Evolutionary conservation across 306 rosid genomes (phyloP), one percentile per base, ranked within the genome.

Genomic region (Pterocarpus santalinus): DNA sequence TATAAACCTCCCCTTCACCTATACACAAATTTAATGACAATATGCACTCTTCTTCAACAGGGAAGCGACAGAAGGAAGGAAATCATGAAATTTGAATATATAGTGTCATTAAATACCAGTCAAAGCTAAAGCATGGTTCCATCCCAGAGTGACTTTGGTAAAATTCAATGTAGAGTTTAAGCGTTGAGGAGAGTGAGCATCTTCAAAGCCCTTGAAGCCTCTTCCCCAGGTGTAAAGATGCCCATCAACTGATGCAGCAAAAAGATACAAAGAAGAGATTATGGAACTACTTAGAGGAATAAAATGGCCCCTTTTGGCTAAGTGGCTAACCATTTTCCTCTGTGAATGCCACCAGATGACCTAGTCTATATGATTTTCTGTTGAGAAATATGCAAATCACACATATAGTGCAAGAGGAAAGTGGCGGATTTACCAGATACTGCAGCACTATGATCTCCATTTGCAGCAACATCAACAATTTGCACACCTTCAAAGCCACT

Each of bases 391-490:
- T n/a, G 44, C 7, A 73, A 49, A 58, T 14, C 14, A 72, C 13
- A 56, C 30, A 72, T 60, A 79, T 77, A 33, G 58, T 69, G 86
- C n/a, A 55, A 78, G 28, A 44, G 69, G 70, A 75, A 63, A 52
- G 66, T 30, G 71, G 66, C 13, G 70, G 35, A 76, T 78, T 79
- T 77, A 95, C 98, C 84, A 69, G 96, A 86, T 85, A 93, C 46
- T 69, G 98, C 91, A 49, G 96, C 90, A 86, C 97, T 95, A n/a
- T 93, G 98, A 87, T 95, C 98, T 75, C 99, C 99, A 80, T 83
- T 92, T 71, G 99, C 96, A 76, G 90, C 69, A 66, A 93, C 73
- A 79, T 85, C 76, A 41, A 75, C 76, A 5, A 91, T 81, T 65
- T 85, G 79, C 14, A 58, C 81, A 67, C 82, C 90, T 79, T 86